Percentiles rank a stretch among this genome's conserved stretches.
phyloP scores from a whole-genome alignment of 352 stramenopile species.

The Globisporangium abappressorium region DNA sequence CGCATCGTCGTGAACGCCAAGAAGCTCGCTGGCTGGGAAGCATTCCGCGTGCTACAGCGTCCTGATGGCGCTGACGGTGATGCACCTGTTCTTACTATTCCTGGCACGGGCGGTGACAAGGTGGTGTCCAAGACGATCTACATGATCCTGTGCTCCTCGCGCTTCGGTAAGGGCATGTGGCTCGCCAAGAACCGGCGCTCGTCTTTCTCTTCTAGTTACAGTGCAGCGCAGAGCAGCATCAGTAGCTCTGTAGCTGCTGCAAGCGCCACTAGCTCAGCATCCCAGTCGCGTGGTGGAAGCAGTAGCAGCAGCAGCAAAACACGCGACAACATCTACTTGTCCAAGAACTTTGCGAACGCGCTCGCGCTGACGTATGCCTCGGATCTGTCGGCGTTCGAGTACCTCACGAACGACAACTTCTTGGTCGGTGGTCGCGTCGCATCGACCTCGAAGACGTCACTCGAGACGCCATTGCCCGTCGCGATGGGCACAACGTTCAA shows the following conservation, averaged over 20 bases:
- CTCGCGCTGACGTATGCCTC: conserved; percentile 68
- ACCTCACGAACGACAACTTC: conserved; percentile 9
- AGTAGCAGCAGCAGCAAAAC: background rate
- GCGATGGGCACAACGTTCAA: conserved; percentile 36
- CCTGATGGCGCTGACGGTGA: conserved; percentile 17
- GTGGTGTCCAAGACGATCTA: conserved; percentile 38
- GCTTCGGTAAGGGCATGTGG: conserved; percentile 85
- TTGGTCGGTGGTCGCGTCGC: background rate
- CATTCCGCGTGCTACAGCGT: conserved; percentile 64
- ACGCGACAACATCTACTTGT: conserved; percentile 46
- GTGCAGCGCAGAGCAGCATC: conserved; percentile 5
- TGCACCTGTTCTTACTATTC: background rate
- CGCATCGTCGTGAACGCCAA: conserved; percentile 53
- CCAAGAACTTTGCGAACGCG: conserved; percentile 70
- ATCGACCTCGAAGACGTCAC: background rate
- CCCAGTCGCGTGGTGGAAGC: background rate
- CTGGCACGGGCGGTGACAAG: conserved; percentile 13
- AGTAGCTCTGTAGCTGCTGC: conserved; percentile 13
- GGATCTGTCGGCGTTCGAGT: conserved; percentile 51
- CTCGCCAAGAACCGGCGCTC: conserved; percentile 42
- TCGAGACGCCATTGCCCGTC: conserved; percentile 1
- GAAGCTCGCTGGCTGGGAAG: conserved; percentile 70
- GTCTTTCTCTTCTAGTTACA: conserved; percentile 15
- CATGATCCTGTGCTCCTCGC: conserved; percentile 68
- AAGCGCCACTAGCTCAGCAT: conserved; percentile 4